A percentile compares a stretch with the other conserved stretches of the same genome.
These are phyloP conservation scores for Phytophthora pisi DNA, from an alignment of 352 stramenopile genomes.

Conservation along the genomic window DNA sequence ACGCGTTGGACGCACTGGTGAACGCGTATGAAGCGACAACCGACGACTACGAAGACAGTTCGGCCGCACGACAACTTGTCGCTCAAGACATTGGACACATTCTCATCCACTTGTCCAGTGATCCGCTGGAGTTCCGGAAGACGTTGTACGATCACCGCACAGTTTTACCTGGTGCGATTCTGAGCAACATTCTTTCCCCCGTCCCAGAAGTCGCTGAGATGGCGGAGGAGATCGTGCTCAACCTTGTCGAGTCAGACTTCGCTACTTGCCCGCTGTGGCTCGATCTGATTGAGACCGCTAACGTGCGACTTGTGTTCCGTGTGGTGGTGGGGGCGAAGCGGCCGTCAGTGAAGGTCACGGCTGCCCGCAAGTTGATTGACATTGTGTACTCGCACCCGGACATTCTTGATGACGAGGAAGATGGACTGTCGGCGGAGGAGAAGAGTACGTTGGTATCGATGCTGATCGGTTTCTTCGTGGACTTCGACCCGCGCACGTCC, in stretches of 20 bases:
- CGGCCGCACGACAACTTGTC: conserved; percentile 45
- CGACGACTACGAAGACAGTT: conserved; percentile 41
- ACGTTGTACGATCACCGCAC: conserved; percentile 74
- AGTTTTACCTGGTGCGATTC: conserved; percentile 57
- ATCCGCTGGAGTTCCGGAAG: conserved; percentile 82
- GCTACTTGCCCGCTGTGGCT: conserved; percentile 84
- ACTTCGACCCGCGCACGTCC: conserved; percentile 74
- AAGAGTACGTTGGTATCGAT: conserved; percentile 68
- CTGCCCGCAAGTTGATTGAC: conserved; percentile 75
- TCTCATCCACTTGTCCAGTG: conserved; percentile 70
- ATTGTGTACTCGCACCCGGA: conserved; percentile 71
- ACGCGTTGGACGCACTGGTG: conserved; percentile 60
- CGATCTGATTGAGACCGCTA: conserved; percentile 66
- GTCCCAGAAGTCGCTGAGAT: conserved; percentile 55
- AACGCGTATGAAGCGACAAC: conserved; percentile 57
- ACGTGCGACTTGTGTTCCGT: conserved; percentile 65
- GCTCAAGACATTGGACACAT: conserved; percentile 57
- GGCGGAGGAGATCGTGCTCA: conserved; percentile 75
- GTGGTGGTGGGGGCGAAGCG: conserved; percentile 61
- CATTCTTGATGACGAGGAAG: conserved; percentile 58
- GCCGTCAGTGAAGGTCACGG: conserved; percentile 67
- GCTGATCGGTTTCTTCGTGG: conserved; percentile 74
- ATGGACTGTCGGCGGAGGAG: conserved; percentile 52
- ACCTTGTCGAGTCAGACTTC: conserved; percentile 83
- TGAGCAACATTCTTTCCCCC: conserved; percentile 69